Percentiles rank a stretch among this genome's conserved stretches.
Evolutionary conservation across 192 early-diverging fungal genomes (phyloP).

Genomic region (Coemansia sp.): DNA sequence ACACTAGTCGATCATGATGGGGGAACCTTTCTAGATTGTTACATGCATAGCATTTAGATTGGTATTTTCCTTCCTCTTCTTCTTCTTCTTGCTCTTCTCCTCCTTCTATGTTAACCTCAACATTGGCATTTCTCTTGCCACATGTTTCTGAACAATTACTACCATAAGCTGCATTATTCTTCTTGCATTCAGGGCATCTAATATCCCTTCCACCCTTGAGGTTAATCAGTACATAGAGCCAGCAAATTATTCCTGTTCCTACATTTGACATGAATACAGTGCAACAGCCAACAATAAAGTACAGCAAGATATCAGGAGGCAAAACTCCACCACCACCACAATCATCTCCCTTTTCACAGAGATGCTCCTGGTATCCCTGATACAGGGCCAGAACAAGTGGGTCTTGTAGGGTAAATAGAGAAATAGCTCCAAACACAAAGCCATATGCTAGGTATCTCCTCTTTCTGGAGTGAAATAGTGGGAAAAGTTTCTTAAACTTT

Average conservation of each 20-base stretch:
- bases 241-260: background rate
- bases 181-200: no score
- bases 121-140: no score
- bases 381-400: background rate
- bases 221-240: background rate
- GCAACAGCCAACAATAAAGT: background rate
- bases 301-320: background rate
- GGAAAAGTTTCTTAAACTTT: background rate
- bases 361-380: background rate
- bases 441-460: background rate
- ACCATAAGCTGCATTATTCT: no score
- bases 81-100: no score
- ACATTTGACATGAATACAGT: background rate
- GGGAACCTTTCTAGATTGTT: no score
- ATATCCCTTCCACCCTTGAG: no score
- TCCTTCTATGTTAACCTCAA: no score
- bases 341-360: background rate
- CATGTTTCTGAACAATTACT: no score
- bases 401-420: background rate
- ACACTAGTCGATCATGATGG: no score
- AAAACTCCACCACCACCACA: background rate
- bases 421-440: background rate
- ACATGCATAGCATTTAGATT: no score
- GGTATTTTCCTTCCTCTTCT: no score
- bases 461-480: background rate